Conservation (phyloP, 305 asterid species). For the Salvia sclarea region DNA sequence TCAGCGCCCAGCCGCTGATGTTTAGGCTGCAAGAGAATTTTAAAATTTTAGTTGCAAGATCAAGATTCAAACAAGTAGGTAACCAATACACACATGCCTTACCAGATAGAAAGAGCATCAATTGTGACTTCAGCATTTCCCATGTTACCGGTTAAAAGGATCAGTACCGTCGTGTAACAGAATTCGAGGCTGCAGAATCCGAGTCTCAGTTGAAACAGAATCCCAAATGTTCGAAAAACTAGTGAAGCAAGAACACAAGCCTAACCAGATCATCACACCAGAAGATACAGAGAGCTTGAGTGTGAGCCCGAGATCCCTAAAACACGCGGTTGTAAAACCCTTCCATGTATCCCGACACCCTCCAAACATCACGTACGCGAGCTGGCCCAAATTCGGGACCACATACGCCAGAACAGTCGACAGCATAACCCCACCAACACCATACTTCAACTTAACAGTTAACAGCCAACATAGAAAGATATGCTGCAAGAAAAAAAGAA, state of each 20-base stretch:
- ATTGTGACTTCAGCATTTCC: conserved; percentile 54
- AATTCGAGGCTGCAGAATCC: conserved; percentile 46
- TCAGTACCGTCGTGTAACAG: conserved; percentile 55
- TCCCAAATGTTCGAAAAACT: too few relatives aligned
- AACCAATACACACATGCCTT: background rate
- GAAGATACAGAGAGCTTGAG: conserved; percentile 62
- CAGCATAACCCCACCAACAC: conserved; percentile 51
- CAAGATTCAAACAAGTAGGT: background rate
- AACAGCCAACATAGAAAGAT: conserved; percentile 60
- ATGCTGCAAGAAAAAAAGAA: conserved; percentile 41
- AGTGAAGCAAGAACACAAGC: background rate
- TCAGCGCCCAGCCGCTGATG: conserved; percentile 66
- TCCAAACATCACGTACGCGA: conserved; percentile 43
- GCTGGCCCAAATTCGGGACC: conserved; percentile 55
- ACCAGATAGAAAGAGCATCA: conserved; percentile 73
- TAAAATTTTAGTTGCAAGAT: background rate
- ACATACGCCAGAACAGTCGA: conserved; percentile 55
- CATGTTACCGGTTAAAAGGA: conserved; percentile 55
- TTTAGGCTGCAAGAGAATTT: conserved; percentile 43
- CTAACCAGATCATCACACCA: conserved; percentile 70
- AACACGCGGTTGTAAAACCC: conserved; percentile 53
- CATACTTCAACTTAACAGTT: conserved; percentile 45
- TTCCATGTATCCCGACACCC: conserved; percentile 66
- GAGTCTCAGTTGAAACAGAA: fast-evolving
- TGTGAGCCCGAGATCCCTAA: conserved; percentile 54